These are phyloP conservation scores for Sporothrix schenckii DNA, from an alignment of 2,329 filamentous ascomycete genomes.

Conservation along the genomic window DNA sequence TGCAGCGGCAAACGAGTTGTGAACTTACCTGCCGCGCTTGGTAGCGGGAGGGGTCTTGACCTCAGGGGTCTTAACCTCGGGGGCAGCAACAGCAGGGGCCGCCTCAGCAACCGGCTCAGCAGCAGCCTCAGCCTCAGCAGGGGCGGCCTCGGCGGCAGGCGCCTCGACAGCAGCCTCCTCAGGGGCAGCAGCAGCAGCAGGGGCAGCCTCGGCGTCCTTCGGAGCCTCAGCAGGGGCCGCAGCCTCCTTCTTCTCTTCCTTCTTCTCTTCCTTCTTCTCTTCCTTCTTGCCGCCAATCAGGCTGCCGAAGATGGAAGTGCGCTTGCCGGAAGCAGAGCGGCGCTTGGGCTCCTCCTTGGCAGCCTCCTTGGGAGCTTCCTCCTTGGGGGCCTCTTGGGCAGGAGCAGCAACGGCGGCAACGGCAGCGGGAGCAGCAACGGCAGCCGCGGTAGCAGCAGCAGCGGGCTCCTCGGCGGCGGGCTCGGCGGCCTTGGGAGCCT, in stretches of 20 bases:
- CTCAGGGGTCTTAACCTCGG: constrained; percentile 48
- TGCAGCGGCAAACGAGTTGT: not conserved
- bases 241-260: constrained; percentile 36
- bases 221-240: constrained; percentile 42
- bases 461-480: constrained; percentile 31
- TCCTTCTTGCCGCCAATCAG: constrained; percentile 58
- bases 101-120: constrained; percentile 41
- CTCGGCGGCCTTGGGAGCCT: constrained; percentile 40
- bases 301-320: constrained; percentile 63
- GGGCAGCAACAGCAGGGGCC: constrained; percentile 43
- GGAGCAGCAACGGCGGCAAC: constrained; percentile 36
- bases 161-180: constrained; percentile 38
- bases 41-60: constrained; percentile 43
- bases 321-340: constrained; percentile 67
- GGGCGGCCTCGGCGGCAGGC: constrained; percentile 39
- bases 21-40: constrained; percentile 48
- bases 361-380: constrained; percentile 40
- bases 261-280: constrained; percentile 44
- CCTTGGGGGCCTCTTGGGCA: constrained; percentile 41
- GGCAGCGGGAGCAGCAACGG: too few relatives aligned
- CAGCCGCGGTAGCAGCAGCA: not conserved
- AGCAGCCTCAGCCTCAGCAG: constrained; percentile 39
- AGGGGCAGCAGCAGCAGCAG: constrained; percentile 41
- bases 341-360: constrained; percentile 58
- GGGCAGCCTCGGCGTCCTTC: constrained; percentile 42